Evolutionary conservation across 2,329 filamentous ascomycete species (phyloP), one percentile per base, ranked within the genome.

Genomic region (Phyllachora maydis): DNA sequence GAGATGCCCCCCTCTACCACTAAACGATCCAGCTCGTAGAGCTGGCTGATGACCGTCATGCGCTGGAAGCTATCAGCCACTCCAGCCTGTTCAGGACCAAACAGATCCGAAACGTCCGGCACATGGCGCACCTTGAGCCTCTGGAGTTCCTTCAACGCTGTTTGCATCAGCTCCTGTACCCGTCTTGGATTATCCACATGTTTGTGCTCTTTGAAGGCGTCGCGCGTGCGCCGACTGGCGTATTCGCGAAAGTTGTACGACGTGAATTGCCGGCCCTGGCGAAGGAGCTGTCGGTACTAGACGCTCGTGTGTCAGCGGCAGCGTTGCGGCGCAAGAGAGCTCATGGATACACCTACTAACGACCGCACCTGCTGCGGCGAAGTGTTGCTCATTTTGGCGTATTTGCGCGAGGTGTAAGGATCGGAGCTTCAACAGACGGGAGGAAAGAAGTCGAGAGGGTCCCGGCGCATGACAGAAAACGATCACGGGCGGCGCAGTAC

Each of bases 241-340:
- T 98, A 98, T 48, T 93, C 85, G 52, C 88, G 70, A 62, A 93
- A 98, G 54, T 95, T 98, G 59, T 95, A 98, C 36, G 76, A 69
- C 31, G 81, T 67, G 49, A 98, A 95, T 42, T 92, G 77, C 31
- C 64, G 61, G 31, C 81, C 71, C 47, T 88, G 76, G 37, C 83
- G 76, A 40, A 95, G 59, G 38, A 98, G 59, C 41, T 85, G 85
- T 35, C 88, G 83, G 52, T 92, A 95, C 83, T 92, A 18, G 11
- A n/a, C n/a, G n/a, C n/a, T n/a, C n/a, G n/a, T n/a, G n/a, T n/a
- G n/a, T n/a, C n/a, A n/a, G n/a, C n/a, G n/a, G n/a, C n/a, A n/a
- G n/a, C n/a, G n/a, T n/a, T n/a, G n/a, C n/a, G n/a, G n/a, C n/a
- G n/a, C n/a, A n/a, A n/a, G n/a, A n/a, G n/a, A n/a, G n/a, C n/a